These are phyloP conservation scores for Fusarium longipes DNA, from an alignment of 2,329 filamentous ascomycete species.

Conservation along the genomic window DNA sequence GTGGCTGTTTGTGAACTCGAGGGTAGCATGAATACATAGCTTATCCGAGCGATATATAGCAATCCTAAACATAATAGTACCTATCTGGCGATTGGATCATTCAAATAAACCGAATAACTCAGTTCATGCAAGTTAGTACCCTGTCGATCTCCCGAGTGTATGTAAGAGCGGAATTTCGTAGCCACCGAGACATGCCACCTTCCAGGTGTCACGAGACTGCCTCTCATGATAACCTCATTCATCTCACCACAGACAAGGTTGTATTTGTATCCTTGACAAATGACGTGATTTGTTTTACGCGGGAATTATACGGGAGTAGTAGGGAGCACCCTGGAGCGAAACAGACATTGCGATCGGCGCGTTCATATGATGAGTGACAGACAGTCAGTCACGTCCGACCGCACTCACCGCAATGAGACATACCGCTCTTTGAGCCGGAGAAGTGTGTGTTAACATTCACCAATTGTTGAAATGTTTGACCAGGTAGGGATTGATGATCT, in stretches of 20 bases:
- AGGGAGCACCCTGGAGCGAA: not conserved
- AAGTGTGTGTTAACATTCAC: not conserved
- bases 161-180: not conserved
- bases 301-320: too few species aligned
- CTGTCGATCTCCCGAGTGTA: too few species aligned
- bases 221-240: not conserved
- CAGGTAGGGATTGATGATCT: not conserved
- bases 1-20: not conserved
- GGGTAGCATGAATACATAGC: not conserved
- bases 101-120: too few species aligned
- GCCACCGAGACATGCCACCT: not conserved
- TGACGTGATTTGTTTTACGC: not conserved
- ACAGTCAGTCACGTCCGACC: not conserved
- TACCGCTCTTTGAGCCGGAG: too few species aligned
- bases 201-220: not conserved
- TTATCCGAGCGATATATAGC: not conserved
- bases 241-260: not conserved
- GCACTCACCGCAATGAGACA: not conserved
- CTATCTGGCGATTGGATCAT: too few species aligned
- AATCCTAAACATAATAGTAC: not conserved
- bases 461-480: too few species aligned
- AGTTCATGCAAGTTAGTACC: too few species aligned
- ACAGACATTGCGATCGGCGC: conserved; percentile 3
- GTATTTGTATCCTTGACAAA: not conserved
- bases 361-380: not conserved